These are phyloP conservation scores for Trypanosoma boissoni DNA, from an alignment of 208 protist species.

Conservation along the genomic window DNA sequence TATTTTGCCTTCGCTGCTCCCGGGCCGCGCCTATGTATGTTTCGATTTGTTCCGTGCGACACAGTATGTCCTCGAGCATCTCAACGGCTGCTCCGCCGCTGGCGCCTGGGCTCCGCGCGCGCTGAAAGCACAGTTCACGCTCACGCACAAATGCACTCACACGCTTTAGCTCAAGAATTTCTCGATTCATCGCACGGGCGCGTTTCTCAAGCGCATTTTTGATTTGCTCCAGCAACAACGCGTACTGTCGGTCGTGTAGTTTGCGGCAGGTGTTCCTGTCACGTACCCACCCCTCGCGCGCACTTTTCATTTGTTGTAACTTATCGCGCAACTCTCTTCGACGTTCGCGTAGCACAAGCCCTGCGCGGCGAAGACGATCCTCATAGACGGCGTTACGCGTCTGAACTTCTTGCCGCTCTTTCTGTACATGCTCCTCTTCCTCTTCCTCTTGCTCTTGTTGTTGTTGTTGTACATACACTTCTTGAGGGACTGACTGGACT, in stretches of 20 bases:
- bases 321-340: constrained; percentile 29
- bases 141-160: constrained; percentile 33
- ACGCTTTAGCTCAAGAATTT: constrained; percentile 41
- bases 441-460: neutral
- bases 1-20: neutral
- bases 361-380: constrained; percentile 19
- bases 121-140: constrained; percentile 31
- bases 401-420: too few relatives aligned
- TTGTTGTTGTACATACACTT: neutral
- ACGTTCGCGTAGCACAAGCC: constrained; percentile 22
- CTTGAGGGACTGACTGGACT: too few relatives aligned
- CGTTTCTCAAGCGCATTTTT: constrained; percentile 50
- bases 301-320: constrained; percentile 25
- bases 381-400: constrained; percentile 4
- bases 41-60: constrained; percentile 39
- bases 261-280: constrained; percentile 49
- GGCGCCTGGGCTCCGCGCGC: neutral
- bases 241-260: constrained; percentile 27
- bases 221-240: constrained; percentile 34
- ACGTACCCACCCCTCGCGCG: constrained; percentile 56
- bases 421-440: neutral
- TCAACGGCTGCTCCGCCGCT: neutral
- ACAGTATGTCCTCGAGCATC: constrained; percentile 35
- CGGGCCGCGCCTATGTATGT: constrained; percentile 12
- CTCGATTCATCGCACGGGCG: constrained; percentile 54